A percentile compares a stretch with the other conserved stretches of the same genome.
These are phyloP conservation scores for Echinosophora koreensis DNA, from an alignment of 306 rosid genomes.

Conservation along the genomic window DNA sequence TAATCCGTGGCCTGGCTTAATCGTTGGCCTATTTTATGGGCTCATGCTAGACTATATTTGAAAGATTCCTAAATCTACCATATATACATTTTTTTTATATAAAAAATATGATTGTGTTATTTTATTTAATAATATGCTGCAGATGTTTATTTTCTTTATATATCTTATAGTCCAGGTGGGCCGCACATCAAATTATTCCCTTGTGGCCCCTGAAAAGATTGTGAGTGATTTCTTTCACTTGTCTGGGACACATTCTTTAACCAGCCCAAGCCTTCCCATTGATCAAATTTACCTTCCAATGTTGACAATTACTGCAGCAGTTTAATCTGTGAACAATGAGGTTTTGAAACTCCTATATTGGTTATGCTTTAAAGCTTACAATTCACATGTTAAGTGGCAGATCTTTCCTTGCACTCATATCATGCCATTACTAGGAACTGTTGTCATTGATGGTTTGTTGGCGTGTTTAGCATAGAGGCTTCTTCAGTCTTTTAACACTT, in stretches of 20 bases:
- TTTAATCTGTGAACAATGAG: neutral
- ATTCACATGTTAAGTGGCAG: neutral
- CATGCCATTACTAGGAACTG: neutral
- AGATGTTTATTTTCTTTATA: neutral
- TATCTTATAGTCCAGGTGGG: neutral
- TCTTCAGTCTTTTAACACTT: neutral
- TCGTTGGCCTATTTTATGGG: neutral
- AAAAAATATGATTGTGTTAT: neutral
- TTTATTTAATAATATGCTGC: neutral
- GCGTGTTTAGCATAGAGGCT: neutral
- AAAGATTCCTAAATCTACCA: conserved; percentile 1
- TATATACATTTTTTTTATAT: neutral
- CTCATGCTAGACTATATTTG: neutral
- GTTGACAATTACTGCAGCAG: neutral
- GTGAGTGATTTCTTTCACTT: conserved; percentile 2
- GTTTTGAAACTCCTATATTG: neutral
- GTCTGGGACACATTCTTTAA: neutral
- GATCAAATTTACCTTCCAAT: neutral
- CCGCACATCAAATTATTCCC: neutral
- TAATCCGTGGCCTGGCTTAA: neutral
- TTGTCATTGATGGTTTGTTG: conserved; percentile 21
- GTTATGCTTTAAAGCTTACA: conserved; percentile 6
- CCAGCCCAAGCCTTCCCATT: neutral
- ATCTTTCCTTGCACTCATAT: neutral
- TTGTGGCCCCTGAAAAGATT: neutral